Evolutionary conservation across 2,329 filamentous ascomycete species (phyloP), one percentile per base, ranked within the genome.

Genomic region (Phialophora chinensis): DNA sequence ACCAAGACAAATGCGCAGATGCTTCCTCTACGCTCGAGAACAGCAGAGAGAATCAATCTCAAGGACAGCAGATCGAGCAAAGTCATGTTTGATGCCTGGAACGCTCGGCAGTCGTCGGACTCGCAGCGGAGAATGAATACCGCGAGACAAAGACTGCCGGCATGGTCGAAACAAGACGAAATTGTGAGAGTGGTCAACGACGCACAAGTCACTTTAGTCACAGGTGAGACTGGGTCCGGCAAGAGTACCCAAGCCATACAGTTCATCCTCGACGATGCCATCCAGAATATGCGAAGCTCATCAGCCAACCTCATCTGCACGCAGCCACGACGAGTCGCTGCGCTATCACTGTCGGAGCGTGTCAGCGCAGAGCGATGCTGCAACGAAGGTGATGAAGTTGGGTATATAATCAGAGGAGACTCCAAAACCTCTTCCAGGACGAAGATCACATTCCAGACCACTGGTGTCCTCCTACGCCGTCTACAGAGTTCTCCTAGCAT

Each of bases 171-270:
- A 73, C 88, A 87, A 72, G 88, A 94, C 23, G 83, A 85, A 1
- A 91, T 99, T 33, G 87, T 98, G 10, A 78, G 86, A 23, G 90
- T 91, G 0, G 91, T 99, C 57, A 85, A 85, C 50, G 81, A 84
- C 4, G 88, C 94, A 74, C 90, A 97, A 77, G 93, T 99, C 59
- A 97, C 92, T 0, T 97, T 99, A 74, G 95, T 99, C 73, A 96
- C 93, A 52, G 95, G 95, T 72, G 95, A 98, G 79, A 99, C 95
- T 3, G 95, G 95, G 61, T 97, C 92, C 20, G 95, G 95, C 75
- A 99, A 99, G 79, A 97, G 92, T 57, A 98, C 95, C 0, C 95
- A 99, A 77, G 95, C 92, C 2, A 92, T 98, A 38, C 95, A 99
- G 77, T 99, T 98, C 77, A 85, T 99, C 52, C 84, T 99, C 1